Evolutionary conservation across 306 rosid species (phyloP).

Genomic region (Arachis stenosperma): DNA sequence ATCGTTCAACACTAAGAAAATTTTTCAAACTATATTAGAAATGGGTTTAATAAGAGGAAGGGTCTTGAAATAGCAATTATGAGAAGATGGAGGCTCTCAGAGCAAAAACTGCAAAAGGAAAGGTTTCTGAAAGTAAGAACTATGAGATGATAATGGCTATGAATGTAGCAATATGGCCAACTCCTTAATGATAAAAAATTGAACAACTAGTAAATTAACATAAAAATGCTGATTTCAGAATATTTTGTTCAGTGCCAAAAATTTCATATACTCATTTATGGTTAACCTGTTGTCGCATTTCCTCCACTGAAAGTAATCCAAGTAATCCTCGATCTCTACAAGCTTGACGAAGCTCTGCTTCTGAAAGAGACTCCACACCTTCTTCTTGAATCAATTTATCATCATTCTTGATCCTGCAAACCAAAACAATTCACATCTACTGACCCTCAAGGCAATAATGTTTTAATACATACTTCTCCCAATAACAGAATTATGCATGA

Average conservation of each 20-base stretch:
- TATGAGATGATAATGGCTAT: slow-evolving; percentile 8
- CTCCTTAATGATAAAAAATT: slow-evolving; percentile 9
- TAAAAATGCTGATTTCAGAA: slow-evolving; percentile 17
- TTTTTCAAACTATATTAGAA: not conserved
- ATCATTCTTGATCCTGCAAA: slow-evolving; percentile 75
- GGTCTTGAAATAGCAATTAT: slow-evolving; percentile 19
- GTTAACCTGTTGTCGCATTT: slow-evolving; percentile 84
- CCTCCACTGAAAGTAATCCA: slow-evolving; percentile 80
- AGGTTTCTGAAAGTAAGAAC: too few species aligned
- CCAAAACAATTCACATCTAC: slow-evolving; percentile 35
- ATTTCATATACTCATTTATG: slow-evolving; percentile 18
- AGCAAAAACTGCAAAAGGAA: too few species aligned
- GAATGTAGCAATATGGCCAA: slow-evolving; percentile 30
- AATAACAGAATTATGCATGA: slow-evolving; percentile 10
- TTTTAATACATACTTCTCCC: not conserved
- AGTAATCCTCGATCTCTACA: slow-evolving; percentile 93
- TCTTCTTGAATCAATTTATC: slow-evolving; percentile 78
- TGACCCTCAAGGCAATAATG: slow-evolving; percentile 12
- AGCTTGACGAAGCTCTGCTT: slow-evolving; percentile 80
- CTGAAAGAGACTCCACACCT: slow-evolving; percentile 87
- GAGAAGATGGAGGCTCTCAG: slow-evolving; percentile 17
- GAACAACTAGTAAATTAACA: not conserved
- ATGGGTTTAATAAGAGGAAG: slow-evolving; percentile 2
- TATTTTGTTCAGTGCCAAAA: slow-evolving; percentile 17
- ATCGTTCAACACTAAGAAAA: slow-evolving; percentile 26